These are phyloP conservation scores for Venturia oleaginea DNA, from an alignment of 2,329 filamentous ascomycete genomes.

Conservation along the genomic window DNA sequence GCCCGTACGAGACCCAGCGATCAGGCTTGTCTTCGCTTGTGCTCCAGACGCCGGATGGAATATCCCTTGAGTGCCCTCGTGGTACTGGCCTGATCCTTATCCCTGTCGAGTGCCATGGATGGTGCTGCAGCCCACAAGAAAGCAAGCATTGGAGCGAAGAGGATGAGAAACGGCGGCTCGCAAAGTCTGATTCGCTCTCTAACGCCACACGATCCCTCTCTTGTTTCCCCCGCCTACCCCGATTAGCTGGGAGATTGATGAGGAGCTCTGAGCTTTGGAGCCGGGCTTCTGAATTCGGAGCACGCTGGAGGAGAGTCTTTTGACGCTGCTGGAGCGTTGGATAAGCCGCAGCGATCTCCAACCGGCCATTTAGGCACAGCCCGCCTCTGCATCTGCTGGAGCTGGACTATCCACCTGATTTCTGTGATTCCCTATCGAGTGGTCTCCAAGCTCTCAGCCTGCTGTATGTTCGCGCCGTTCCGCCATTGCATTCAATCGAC, in stretches of 20 bases:
- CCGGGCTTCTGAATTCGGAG: not conserved
- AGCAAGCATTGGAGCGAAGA: slow-evolving; percentile 7
- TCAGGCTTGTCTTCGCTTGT: slow-evolving; percentile 4
- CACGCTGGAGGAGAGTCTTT: not conserved
- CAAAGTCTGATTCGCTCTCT: slow-evolving; percentile 8
- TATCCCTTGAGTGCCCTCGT: not conserved
- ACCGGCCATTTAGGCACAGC: slow-evolving; percentile 9
- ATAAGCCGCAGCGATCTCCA: slow-evolving; percentile 12
- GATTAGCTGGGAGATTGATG: slow-evolving; percentile 12
- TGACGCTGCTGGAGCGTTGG: slow-evolving; percentile 6
- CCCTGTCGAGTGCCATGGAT: not conserved
- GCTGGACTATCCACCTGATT: not conserved
- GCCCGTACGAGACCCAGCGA: not conserved
- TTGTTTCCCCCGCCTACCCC: slow-evolving; percentile 9
- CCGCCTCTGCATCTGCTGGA: slow-evolving; percentile 1
- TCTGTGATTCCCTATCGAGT: slow-evolving; percentile 9
- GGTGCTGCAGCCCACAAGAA: slow-evolving; percentile 10
- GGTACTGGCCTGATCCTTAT: not conserved
- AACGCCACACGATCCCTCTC: slow-evolving; percentile 10
- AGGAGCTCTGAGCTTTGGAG: slow-evolving; percentile 5
- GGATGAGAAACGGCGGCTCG: not conserved
- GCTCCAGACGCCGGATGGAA: not conserved
- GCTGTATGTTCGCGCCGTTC: slow-evolving; percentile 2
- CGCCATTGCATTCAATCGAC: not conserved
- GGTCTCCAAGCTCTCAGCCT: slow-evolving; percentile 6